Evolutionary conservation across 148 eudicot species (phyloP).

Genomic region (Camellia lanceoleosa): DNA sequence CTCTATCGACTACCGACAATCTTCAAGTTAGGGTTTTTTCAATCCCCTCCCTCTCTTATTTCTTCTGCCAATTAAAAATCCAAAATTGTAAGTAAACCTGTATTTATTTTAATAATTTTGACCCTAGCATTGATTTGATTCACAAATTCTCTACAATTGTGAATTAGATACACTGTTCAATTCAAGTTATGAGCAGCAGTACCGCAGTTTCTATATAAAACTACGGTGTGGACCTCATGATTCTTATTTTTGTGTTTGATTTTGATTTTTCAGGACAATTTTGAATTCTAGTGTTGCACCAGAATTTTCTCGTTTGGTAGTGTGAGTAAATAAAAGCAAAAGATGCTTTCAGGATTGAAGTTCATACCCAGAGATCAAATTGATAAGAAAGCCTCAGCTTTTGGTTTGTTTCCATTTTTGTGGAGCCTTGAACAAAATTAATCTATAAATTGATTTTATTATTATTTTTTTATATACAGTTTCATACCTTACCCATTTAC

Average conservation of each 20-base stretch:
- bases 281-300: no score
- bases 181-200: background rate
- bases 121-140: no score
- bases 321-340: constrained; percentile 1
- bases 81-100: no score
- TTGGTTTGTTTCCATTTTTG: background rate
- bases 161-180: no score
- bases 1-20: no score
- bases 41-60: no score
- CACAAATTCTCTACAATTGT: no score
- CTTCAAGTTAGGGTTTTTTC: no score
- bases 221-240: background rate
- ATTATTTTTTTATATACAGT: background rate
- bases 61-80: no score
- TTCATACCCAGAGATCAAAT: constrained; percentile 72
- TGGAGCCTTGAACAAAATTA: background rate
- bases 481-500: background rate
- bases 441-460: background rate
- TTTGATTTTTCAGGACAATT: background rate
- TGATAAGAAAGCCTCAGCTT: constrained; percentile 27
- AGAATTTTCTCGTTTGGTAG: background rate
- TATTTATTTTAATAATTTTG: no score
- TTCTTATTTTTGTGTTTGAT: background rate
- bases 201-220: background rate
- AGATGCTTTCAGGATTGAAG: constrained; percentile 84